Conservation (phyloP, 2,329 filamentous ascomycete species). For the Paracoccidioides brasiliensis region DNA sequence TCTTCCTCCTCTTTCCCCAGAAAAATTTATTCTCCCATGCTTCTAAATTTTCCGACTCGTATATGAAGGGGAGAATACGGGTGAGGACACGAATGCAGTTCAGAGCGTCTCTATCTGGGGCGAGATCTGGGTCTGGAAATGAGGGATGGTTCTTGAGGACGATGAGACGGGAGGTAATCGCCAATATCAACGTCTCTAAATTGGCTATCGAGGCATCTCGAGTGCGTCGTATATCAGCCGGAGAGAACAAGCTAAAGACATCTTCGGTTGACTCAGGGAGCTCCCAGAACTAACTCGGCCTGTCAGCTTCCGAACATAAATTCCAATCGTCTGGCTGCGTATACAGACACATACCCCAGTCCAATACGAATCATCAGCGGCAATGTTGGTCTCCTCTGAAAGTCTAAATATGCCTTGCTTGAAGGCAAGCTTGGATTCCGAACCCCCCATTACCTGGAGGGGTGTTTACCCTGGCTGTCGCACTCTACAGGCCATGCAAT, state of each 20-base stretch:
- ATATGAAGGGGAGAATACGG: conserved; percentile 76
- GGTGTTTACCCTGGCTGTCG: not conserved
- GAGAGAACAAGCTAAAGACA: conserved; percentile 89
- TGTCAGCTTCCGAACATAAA: not conserved
- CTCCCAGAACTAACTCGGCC: conserved; percentile 74
- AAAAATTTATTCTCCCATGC: conserved; percentile 90
- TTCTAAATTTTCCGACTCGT: conserved; percentile 72
- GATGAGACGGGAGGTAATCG: conserved; percentile 69
- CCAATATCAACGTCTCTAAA: conserved; percentile 75
- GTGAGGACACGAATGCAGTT: conserved; percentile 92
- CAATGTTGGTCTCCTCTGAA: conserved; percentile 79
- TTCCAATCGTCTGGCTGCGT: not conserved
- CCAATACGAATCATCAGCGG: conserved; percentile 86
- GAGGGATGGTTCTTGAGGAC: conserved; percentile 76
- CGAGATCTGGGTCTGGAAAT: conserved; percentile 75
- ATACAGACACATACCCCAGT: conserved; percentile 52
- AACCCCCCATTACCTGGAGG: conserved; percentile 65
- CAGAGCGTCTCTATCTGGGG: conserved; percentile 72
- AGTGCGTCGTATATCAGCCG: conserved; percentile 74
- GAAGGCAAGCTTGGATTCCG: conserved; percentile 97
- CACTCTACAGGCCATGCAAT: conserved; percentile 1
- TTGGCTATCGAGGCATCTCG: conserved; percentile 76
- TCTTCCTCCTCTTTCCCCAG: conserved; percentile 64
- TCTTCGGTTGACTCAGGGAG: conserved; percentile 91
- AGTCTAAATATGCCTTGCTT: conserved; percentile 96